Percentiles rank a stretch among this genome's conserved stretches.
Conservation (phyloP, 2,329 filamentous ascomycete genomes). For the Aspergillus pseudoviridinutans region DNA sequence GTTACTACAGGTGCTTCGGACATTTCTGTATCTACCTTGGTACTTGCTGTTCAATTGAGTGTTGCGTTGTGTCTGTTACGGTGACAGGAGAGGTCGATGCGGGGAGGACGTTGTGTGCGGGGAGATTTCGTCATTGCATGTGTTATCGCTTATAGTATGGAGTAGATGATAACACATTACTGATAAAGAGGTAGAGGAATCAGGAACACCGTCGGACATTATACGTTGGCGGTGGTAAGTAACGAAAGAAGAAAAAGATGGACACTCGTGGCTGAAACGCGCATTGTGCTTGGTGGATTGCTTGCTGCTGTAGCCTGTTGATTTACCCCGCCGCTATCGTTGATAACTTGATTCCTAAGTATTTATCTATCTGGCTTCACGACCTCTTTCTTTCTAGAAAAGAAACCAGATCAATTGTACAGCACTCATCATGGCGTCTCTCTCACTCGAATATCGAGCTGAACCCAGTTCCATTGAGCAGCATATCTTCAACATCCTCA, state of each 20-base stretch:
- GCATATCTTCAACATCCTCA: neutral
- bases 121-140: neutral
- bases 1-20: slow-evolving; percentile 15
- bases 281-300: neutral
- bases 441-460: neutral
- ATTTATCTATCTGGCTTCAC: neutral
- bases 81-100: neutral
- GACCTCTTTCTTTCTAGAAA: neutral
- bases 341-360: neutral
- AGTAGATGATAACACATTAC: neutral
- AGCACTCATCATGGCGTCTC: slow-evolving; percentile 1
- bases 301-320: neutral
- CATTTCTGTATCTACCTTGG: neutral
- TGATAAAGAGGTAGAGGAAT: neutral
- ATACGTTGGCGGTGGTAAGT: neutral
- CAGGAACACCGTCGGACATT: neutral
- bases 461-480: neutral
- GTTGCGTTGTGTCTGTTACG: too few species aligned
- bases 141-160: neutral
- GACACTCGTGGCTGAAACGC: neutral
- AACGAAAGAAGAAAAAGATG: neutral
- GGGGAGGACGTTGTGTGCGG: neutral
- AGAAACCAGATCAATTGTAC: neutral
- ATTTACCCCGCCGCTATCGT: neutral
- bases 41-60: neutral